These are phyloP conservation scores for Myxozyma lipomycoides DNA, from an alignment of 805 yeast genomes.

Conservation along the genomic window DNA sequence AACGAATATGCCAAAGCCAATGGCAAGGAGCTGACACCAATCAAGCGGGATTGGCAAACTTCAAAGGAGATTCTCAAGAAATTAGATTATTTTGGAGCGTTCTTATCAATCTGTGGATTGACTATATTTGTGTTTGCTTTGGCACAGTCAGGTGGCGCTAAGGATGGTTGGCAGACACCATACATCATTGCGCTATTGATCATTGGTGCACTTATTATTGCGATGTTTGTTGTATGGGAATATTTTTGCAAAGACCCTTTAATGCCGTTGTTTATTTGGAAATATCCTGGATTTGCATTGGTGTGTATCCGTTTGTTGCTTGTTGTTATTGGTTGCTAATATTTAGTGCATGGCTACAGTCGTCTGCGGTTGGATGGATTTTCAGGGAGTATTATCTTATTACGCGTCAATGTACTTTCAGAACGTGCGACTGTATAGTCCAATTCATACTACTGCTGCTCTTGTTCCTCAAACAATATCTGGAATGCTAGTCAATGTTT, in stretches of 20 bases:
- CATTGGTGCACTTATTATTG: conserved; percentile 41
- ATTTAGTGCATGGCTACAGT: conserved; percentile 38
- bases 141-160: conserved; percentile 43
- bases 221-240: conserved; percentile 41
- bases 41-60: conserved; percentile 40
- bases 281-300: conserved; percentile 40
- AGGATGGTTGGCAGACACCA: conserved; percentile 45
- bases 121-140: conserved; percentile 45
- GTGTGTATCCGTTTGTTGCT: conserved; percentile 21
- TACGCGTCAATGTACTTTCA: conserved; percentile 46
- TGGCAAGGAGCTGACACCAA: conserved; percentile 36
- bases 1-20: background rate
- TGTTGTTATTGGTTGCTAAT: background rate
- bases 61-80: conserved; percentile 39
- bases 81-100: conserved; percentile 46
- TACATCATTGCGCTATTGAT: conserved; percentile 45
- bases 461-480: conserved; percentile 44
- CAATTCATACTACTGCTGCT: conserved; percentile 45
- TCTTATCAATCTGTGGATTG: conserved; percentile 42
- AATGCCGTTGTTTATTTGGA: conserved; percentile 47
- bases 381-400: conserved; percentile 42
- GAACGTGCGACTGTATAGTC: conserved; percentile 38
- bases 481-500: conserved; percentile 43
- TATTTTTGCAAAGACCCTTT: conserved; percentile 40
- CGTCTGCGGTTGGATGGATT: conserved; percentile 43